Evolutionary conservation across 2,329 filamentous ascomycete species (phyloP), one percentile per base, ranked within the genome.

Genomic region (Hortaea sp.): DNA sequence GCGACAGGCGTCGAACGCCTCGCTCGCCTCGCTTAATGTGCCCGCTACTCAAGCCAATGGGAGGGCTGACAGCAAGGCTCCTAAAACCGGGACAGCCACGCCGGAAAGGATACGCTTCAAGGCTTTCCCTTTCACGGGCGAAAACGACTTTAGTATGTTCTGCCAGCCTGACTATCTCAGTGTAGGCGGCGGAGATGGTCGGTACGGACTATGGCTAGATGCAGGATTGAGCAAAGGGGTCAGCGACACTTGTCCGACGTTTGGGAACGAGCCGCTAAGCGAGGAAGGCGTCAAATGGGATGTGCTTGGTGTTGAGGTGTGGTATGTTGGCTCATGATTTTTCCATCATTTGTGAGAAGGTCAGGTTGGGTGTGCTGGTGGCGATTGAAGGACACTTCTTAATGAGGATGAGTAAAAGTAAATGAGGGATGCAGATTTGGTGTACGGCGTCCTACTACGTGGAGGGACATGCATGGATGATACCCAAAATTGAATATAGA

Each of bases 81-180:
- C 41, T 11, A 39, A 43, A 34, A 44, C 42, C 29, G 55, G 44
- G 61, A 51, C 48, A 62, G 53, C 55, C 69, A 79, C 80, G 4
- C 78, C 81, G 4, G 85, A 90, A 51, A 76, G 81, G 28, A 87
- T 97, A 55, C 81, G 92, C 13, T 98, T 98, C 76, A 95, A 95
- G 68, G 90, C 90, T 0, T 98, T 97, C 59, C 89, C 90, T 0
- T 97, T 95, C 62, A 94, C 85, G 47, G 92, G 92, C 5, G 78
- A 94, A 37, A 97, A 98, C 64, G 92, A 97, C 66, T 98, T 94
- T 64, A 88, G 90, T 71, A 92, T 97, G 55, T 85, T 94, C 59
- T 97, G 90, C 67, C 88, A 97, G 67, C 74, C 79, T 3, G 78
- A 82, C 27, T 97, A 85, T 63, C 67, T 98, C 39, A 92, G 85